Conservation (phyloP, 306 rosid genomes). For the Sesbania bispinosa region DNA sequence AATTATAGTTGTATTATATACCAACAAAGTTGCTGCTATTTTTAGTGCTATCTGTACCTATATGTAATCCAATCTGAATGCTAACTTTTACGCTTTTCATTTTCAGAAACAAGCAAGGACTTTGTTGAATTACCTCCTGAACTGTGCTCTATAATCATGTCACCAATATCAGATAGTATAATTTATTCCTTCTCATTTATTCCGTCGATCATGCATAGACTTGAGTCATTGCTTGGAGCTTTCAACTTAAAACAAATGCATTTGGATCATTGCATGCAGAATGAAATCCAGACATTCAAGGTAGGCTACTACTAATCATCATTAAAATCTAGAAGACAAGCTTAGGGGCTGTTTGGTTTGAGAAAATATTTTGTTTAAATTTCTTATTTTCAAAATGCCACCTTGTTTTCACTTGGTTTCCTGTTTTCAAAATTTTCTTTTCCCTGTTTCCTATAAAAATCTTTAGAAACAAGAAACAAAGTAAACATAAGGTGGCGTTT, state of each 20-base stretch:
- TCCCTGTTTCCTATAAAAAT: too few relatives aligned
- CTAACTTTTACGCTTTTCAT: background rate
- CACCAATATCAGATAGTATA: conserved; percentile 51
- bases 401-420: too few relatives aligned
- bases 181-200: conserved; percentile 62
- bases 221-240: conserved; percentile 69
- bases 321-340: background rate
- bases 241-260: conserved; percentile 53
- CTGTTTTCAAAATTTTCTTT: too few relatives aligned
- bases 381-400: too few relatives aligned
- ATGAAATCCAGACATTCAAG: conserved; percentile 56
- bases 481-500: too few relatives aligned
- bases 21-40: background rate
- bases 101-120: conserved; percentile 49
- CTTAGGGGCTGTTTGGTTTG: too few relatives aligned
- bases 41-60: background rate
- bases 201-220: conserved; percentile 78
- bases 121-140: conserved; percentile 83
- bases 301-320: conserved; percentile 27
- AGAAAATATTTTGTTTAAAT: too few relatives aligned
- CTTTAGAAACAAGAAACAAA: too few relatives aligned
- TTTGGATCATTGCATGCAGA: conserved; percentile 52
- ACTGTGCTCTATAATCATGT: conserved; percentile 63
- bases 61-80: conserved; percentile 11
- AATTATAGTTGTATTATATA: background rate